Evolutionary conservation across 805 yeast species (phyloP), one percentile per base, ranked within the genome.

Genomic region (Candida silvicultrix): DNA sequence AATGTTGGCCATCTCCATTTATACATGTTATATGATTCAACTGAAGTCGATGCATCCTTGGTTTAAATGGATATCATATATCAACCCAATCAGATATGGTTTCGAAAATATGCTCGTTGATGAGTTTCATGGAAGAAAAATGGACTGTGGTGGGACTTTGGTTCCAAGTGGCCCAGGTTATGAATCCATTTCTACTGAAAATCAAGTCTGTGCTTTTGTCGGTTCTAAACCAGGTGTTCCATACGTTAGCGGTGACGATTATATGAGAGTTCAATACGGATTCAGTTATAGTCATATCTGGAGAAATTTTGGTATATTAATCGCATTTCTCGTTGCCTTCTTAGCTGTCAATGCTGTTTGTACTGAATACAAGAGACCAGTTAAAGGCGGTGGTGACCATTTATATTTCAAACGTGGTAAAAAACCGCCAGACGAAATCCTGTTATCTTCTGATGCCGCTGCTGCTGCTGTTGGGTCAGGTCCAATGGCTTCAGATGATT

Each of bases 301-400:
- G 96, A 80, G 95, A 69, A 85, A 88, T 62, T 72, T 83, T 47
- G 96, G 89, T 57, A 77, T 83, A 49, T 48, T 77, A 48, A 59
- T 80, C 57, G 87, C 73, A 2, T 82, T 71, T 54, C 62, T 65
- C 23, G 48, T 80, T 29, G 70, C 80, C 58, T 81, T 83, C 64
- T 68, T 81, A 47, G 55, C 53, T 40, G 66, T 77, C n/a, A 81
- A 81, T 57, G 61, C 84, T 40, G 34, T 65, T 10, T 67, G 78
- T 45, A 75, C 78, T 43, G 89, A 84, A 58, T 63, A 56, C 49
- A 77, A 78, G 54, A 73, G 72, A 58, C 71, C 58, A 9, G 55
- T 53, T 18, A 52, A 49, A 18, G 60, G 63, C 39, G 63, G 65
- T 37, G 68, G 67, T 52, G 67, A 64, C 43, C 51, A 69, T 72